These are phyloP conservation scores for Eucalyptus regnans DNA, from an alignment of 345 rosid genomes.

Conservation along the genomic window DNA sequence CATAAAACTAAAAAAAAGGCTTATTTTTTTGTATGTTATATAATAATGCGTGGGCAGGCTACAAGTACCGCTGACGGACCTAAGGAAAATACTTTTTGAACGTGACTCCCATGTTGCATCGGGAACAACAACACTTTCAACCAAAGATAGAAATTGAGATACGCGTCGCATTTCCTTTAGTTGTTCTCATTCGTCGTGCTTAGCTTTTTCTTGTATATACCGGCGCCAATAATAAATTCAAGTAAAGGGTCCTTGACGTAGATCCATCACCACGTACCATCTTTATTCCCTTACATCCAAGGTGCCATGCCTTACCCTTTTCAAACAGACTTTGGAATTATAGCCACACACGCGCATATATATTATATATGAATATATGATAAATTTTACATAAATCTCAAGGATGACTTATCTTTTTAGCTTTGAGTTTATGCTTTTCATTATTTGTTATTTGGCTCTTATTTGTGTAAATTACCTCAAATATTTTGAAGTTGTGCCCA, in stretches of 20 bases:
- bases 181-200: neutral
- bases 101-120: neutral
- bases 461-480: neutral
- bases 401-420: neutral
- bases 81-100: neutral
- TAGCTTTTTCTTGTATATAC: neutral
- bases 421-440: fast-evolving
- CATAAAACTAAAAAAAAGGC: neutral
- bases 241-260: neutral
- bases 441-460: neutral
- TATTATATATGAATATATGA: neutral
- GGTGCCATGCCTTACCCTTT: neutral
- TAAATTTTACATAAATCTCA: neutral
- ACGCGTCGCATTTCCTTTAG: neutral
- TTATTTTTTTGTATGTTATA: neutral
- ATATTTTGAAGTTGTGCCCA: neutral
- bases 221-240: neutral
- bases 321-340: neutral
- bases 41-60: neutral
- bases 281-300: neutral
- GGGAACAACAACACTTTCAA: neutral
- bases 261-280: neutral
- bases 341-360: neutral
- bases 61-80: neutral
- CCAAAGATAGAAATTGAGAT: neutral